These are phyloP conservation scores for Phytophthora ramorum DNA, from an alignment of 352 stramenopile genomes.

Conservation along the genomic window DNA sequence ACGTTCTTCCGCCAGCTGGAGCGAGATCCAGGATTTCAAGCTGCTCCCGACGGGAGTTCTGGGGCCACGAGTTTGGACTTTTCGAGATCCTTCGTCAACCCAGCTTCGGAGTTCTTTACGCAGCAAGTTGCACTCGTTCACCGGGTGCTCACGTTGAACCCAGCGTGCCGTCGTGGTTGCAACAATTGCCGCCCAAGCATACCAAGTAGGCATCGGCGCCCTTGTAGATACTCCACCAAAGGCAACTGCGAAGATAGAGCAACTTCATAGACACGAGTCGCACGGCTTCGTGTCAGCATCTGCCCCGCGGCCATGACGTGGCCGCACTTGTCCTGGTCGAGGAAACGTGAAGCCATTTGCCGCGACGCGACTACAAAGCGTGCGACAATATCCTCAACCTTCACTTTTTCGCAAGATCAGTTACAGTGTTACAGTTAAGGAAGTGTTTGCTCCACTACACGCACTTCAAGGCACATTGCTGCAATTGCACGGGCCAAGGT, in stretches of 20 bases:
- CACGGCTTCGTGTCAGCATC: slow-evolving; percentile 13
- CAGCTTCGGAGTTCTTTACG: background rate
- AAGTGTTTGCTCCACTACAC: no score
- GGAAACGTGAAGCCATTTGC: slow-evolving; percentile 24
- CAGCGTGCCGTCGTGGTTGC: no score
- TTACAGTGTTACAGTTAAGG: background rate
- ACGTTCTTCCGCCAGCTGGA: slow-evolving; percentile 78
- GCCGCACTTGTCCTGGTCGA: background rate
- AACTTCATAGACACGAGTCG: slow-evolving; percentile 15
- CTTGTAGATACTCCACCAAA: slow-evolving; percentile 30
- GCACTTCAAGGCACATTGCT: background rate
- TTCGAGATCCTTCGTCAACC: slow-evolving; percentile 66
- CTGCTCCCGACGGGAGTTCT: slow-evolving; percentile 59
- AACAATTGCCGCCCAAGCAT: background rate
- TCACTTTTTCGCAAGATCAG: slow-evolving; percentile 32
- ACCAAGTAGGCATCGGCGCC: no score
- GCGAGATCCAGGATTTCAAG: slow-evolving; percentile 62
- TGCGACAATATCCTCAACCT: slow-evolving; percentile 19
- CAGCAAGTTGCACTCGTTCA: no score
- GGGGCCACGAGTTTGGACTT: slow-evolving; percentile 81
- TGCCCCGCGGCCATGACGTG: slow-evolving; percentile 4
- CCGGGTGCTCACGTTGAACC: no score
- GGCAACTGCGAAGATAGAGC: slow-evolving; percentile 14
- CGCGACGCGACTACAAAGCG: slow-evolving; percentile 13
- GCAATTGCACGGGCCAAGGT: background rate